Base-by-base conservation (phyloP, 106 monocot species). In the Ottelia alismoides region DNA sequence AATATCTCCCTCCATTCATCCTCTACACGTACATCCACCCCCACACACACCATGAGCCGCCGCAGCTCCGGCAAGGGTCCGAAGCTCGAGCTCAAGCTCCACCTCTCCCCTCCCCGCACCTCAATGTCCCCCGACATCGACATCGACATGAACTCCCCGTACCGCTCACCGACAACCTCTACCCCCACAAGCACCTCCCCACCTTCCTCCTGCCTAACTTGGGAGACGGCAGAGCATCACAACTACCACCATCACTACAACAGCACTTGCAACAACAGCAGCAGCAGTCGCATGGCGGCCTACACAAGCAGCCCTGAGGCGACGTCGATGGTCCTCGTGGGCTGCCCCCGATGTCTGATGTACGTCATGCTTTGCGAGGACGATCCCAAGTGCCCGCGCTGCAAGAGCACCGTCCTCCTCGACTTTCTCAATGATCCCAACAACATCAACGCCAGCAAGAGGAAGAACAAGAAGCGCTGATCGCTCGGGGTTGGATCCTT, bases 291-390 rank as follows among this genome's bases (percentile, higher is more conserved):
- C n/a, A n/a, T n/a, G n/a, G n/a, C n/a, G n/a, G n/a, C n/a, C 53
- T 45, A 25, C 24, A 51, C 58, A n/a, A 52, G 62, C 60, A 86
- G 85, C 70, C 85, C 80, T 0, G 80, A 80, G 49, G 62, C 80
- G 11, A 52, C 66, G 35, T 78, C 91, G 22, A 91, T 91, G 91
- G 81, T 91, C 29, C 75, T 91, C 2, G 91, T 74, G 0, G 91
- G 73, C 14, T 61, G 91, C 61, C 78, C n/a, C n/a, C n/a, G n/a
- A n/a, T n/a, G n/a, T n/a, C n/a, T n/a, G n/a, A n/a, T n/a, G n/a
- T n/a, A n/a, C 61, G 91, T 91, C 53, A 91, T 91, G 91, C 78
- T 84, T 27, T 64, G 81, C 0, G 85, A 75, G 47, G 75, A 75
- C 12, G 91, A 91, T 24, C 74, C 81, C 48, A 70, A 66, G 60